Conservation (phyloP, 768 basidiomycete species). For the Coprinellus aureogranulatus region DNA sequence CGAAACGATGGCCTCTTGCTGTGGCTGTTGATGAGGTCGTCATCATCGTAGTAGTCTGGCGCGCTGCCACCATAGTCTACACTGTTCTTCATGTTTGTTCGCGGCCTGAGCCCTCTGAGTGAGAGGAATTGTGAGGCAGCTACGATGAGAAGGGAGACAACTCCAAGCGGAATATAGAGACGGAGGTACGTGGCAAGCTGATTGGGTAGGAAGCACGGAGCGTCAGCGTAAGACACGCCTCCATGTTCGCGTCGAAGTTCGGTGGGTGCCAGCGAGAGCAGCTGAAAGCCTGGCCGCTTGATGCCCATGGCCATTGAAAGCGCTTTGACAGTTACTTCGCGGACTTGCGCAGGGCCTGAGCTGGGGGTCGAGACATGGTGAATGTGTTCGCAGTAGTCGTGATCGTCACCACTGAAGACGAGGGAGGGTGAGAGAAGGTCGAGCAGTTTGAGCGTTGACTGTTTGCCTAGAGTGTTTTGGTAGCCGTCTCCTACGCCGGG, state of each 20-base stretch:
- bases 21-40: background rate
- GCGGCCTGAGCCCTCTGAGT: background rate
- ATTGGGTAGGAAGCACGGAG: conserved; percentile 78
- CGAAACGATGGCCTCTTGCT: background rate
- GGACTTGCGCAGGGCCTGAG: conserved; percentile 28
- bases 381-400: conserved; percentile 86
- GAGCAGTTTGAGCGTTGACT: conserved; percentile 66
- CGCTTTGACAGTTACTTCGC: conserved; percentile 86
- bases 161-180: conserved; percentile 65
- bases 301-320: conserved; percentile 90
- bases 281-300: conserved; percentile 80
- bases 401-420: conserved; percentile 90
- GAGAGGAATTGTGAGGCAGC: background rate
- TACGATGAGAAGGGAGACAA: conserved; percentile 56
- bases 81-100: conserved; percentile 15
- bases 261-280: conserved; percentile 67
- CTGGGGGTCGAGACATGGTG: conserved; percentile 32
- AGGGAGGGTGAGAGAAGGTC: conserved; percentile 60
- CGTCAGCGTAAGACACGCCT: conserved; percentile 43
- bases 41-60: background rate
- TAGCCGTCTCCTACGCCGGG: conserved; percentile 78
- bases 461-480: conserved; percentile 75
- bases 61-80: background rate
- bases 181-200: conserved; percentile 75
- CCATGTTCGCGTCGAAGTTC: conserved; percentile 13